Percentiles rank a stretch among this genome's conserved stretches.
phyloP scores from a whole-genome alignment of 371 early-diverging fungal genomes.

The Massospora cicadina region DNA sequence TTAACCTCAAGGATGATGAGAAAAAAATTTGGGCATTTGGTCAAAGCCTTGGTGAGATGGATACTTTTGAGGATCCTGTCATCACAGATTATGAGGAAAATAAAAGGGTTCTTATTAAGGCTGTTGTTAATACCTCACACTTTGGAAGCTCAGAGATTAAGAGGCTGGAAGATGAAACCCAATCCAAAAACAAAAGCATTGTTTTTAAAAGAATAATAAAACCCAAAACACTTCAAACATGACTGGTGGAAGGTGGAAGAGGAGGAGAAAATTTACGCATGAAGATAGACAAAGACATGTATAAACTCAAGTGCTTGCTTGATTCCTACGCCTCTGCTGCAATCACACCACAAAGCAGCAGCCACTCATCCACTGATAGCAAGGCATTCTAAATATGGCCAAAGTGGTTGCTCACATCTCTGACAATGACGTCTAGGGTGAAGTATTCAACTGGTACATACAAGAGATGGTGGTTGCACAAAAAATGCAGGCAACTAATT shows the following conservation, averaged over 20 bases:
- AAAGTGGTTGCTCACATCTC: conserved; percentile 14
- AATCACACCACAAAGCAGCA: conserved; percentile 19
- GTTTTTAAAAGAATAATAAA: conserved; percentile 91
- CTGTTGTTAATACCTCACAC: conserved; percentile 51
- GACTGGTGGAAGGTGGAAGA: conserved; percentile 34
- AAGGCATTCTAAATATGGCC: conserved; percentile 16
- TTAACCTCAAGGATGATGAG: conserved; percentile 68
- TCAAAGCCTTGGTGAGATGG: conserved; percentile 65
- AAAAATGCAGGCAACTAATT: conserved; percentile 74
- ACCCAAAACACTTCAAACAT: conserved; percentile 66
- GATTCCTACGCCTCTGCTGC: conserved; percentile 16
- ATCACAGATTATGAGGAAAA: conserved; percentile 44
- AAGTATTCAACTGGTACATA: conserved; percentile 58
- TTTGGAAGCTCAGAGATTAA: conserved; percentile 66
- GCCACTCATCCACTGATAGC: conserved; percentile 24
- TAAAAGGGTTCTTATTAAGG: conserved; percentile 41
- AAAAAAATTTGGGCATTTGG: conserved; percentile 66
- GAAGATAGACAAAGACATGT: conserved; percentile 75
- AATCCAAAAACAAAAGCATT: conserved; percentile 63
- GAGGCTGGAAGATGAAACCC: conserved; percentile 17
- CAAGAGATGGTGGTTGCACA: conserved; percentile 62
- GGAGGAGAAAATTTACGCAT: conserved; percentile 21
- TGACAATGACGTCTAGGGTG: conserved; percentile 18
- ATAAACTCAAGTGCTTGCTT: conserved; percentile 55
- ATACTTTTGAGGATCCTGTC: conserved; percentile 56